These are phyloP conservation scores for Polyplosphaeria fusca DNA, from an alignment of 495 filamentous ascomycete species.

Conservation along the genomic window DNA sequence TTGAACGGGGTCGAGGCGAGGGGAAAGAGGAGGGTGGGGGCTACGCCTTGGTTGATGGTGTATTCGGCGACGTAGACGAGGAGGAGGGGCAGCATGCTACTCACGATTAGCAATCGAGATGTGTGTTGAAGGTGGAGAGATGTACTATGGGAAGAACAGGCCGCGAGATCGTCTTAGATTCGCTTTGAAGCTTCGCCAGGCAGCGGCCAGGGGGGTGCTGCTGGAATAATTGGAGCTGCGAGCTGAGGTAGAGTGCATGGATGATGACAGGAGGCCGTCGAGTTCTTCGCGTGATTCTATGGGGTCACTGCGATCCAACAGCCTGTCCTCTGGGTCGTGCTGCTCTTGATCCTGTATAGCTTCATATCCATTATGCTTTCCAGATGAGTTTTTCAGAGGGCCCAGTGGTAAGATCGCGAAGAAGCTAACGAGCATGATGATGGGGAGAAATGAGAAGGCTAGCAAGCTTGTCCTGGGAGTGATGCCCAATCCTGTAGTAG, in stretches of 20 bases:
- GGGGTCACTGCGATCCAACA: no score
- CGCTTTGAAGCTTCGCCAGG: slow-evolving; percentile 44
- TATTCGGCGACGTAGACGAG: slow-evolving; percentile 95
- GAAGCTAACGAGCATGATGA: slow-evolving; percentile 80
- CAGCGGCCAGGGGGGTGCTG: background rate
- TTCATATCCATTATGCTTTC: slow-evolving; percentile 45
- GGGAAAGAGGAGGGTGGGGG: slow-evolving; percentile 86
- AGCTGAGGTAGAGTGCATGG: slow-evolving; percentile 23
- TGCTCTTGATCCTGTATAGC: slow-evolving; percentile 43
- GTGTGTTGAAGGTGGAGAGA: background rate
- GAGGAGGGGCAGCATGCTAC: slow-evolving; percentile 85
- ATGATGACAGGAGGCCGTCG: slow-evolving; percentile 45
- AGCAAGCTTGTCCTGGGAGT: slow-evolving; percentile 68
- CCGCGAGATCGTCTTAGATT: slow-evolving; percentile 53
- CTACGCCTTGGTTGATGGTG: slow-evolving; percentile 90
- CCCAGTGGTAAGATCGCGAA: slow-evolving; percentile 71
- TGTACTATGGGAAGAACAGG: slow-evolving; percentile 68
- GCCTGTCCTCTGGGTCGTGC: slow-evolving; percentile 37
- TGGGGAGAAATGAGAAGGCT: slow-evolving; percentile 71
- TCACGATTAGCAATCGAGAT: background rate
- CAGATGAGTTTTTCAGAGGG: slow-evolving; percentile 53
- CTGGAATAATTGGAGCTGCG: slow-evolving; percentile 22
- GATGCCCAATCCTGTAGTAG: slow-evolving; percentile 74
- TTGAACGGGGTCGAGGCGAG: slow-evolving; percentile 69
- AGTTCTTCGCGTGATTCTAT: slow-evolving; percentile 28